Evolutionary conservation across 2,329 filamentous ascomycete species (phyloP).

Genomic region (Talaromyces sp.): DNA sequence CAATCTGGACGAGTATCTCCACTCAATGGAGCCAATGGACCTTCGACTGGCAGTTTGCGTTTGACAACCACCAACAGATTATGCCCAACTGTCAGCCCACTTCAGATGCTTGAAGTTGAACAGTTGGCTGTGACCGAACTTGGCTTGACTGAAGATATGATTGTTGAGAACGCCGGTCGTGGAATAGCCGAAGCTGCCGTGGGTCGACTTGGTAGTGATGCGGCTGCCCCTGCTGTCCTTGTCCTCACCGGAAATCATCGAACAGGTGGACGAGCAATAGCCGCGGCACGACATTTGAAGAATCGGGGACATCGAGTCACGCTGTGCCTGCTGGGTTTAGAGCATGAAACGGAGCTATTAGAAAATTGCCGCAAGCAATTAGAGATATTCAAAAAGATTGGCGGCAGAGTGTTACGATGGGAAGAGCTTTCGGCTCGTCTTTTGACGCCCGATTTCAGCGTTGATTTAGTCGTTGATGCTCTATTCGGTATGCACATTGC

Average conservation of each 20-base stretch:
- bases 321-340: slow-evolving; percentile 79
- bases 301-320: slow-evolving; percentile 80
- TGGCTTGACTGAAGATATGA: slow-evolving; percentile 82
- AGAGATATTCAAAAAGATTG: slow-evolving; percentile 78
- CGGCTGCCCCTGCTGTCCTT: slow-evolving; percentile 60
- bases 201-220: slow-evolving; percentile 62
- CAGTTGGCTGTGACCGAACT: slow-evolving; percentile 86
- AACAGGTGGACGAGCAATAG: slow-evolving; percentile 78
- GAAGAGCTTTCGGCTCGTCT: slow-evolving; percentile 54
- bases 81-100: slow-evolving; percentile 61
- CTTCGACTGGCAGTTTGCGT: slow-evolving; percentile 48
- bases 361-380: slow-evolving; percentile 79
- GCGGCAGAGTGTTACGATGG: slow-evolving; percentile 68
- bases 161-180: slow-evolving; percentile 86
- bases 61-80: slow-evolving; percentile 55
- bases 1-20: slow-evolving; percentile 44
- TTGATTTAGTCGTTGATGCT: slow-evolving; percentile 84
- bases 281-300: slow-evolving; percentile 80
- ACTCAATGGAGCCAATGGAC: slow-evolving; percentile 36
- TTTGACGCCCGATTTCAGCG: slow-evolving; percentile 59
- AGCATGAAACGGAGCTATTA: slow-evolving; percentile 76
- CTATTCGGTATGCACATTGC: slow-evolving; percentile 81
- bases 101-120: slow-evolving; percentile 90
- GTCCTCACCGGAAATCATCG: slow-evolving; percentile 96
- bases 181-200: slow-evolving; percentile 79